Evolutionary conservation across 495 filamentous ascomycete species (phyloP).

Genomic region (Hypoxylon lienhwacheense): DNA sequence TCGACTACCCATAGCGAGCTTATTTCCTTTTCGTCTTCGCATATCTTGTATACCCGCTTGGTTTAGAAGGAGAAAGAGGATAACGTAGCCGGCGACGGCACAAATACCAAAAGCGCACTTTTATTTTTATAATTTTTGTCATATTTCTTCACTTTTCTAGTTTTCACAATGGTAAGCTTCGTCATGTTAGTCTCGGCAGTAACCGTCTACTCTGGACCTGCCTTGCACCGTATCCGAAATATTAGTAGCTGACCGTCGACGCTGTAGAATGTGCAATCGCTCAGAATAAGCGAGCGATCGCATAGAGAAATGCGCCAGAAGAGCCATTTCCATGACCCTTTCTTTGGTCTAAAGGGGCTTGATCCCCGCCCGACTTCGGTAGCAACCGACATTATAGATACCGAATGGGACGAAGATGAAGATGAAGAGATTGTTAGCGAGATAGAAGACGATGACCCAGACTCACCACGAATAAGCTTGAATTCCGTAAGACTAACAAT

Average conservation of each 20-base stretch:
- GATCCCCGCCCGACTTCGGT: conserved; percentile 60
- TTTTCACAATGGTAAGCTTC: conserved; percentile 40
- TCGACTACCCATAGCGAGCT: conserved; percentile 34
- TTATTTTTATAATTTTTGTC: conserved; percentile 27
- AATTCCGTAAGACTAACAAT: conserved; percentile 59
- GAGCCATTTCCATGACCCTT: conserved; percentile 46
- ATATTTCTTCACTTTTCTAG: conserved; percentile 18
- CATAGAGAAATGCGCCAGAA: conserved; percentile 55
- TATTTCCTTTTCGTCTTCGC: conserved; percentile 42
- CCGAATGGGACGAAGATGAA: conserved; percentile 68
- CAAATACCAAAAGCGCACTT: conserved; percentile 33
- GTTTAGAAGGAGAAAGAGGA: conserved; percentile 31
- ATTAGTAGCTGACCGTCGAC: conserved; percentile 19
- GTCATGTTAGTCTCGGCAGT: conserved; percentile 18
- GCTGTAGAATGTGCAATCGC: conserved; percentile 34
- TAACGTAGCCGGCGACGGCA: conserved; percentile 45
- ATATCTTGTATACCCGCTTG: conserved; percentile 36
- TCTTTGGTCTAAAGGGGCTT: conserved; percentile 50
- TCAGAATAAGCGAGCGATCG: conserved; percentile 37
- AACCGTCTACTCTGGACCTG: conserved; percentile 5
- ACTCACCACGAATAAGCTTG: conserved; percentile 65
- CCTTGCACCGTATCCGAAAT: not conserved
- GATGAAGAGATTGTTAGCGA: conserved; percentile 52
- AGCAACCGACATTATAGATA: conserved; percentile 72
- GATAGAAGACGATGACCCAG: conserved; percentile 60